Evolutionary conservation across 2,329 filamentous ascomycete genomes (phyloP), one percentile per base, ranked within the genome.

Genomic region (Alternaria hordeiaustralica): DNA sequence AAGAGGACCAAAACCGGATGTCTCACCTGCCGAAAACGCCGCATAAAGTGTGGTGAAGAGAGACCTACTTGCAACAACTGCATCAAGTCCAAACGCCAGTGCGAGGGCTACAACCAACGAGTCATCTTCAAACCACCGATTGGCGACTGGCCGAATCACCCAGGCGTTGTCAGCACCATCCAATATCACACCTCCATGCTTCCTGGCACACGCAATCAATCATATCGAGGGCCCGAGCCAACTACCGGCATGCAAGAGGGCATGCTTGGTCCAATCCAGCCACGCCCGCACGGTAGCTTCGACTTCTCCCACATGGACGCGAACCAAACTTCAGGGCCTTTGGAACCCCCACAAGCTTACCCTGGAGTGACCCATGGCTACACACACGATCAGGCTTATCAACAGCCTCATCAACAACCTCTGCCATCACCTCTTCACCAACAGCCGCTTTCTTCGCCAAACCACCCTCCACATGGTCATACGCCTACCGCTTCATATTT

Each of bases 41-140:
- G 96, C 66, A 98, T 99, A 81, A 99, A 98, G 82, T 99, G 96
- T 80, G 96, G 96, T 66, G 96, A 98, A 79, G 92, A 93, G 73
- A 88, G 91, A 54, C 93, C 93, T 25, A 91, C 87, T 26, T 96
- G 93, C 81, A 89, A 87, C 74, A 96, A 96, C 75, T 96, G 93
- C 81, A 89, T 92, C 82, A 96, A 95, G 76, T 95, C 92, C 18
- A 95, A 94, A 80, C 87, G 93, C 13, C 85, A 89, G 69, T 96
- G 93, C 78, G 92, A 96, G 79, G 93, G 93, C 57, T 96, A 96
- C 78, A 93, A 89, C 70, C 91, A 93, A 78, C 88, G 91, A 50
- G 89, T 96, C 58, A 85, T 93, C 63, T 96, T 95, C 85, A 95
- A 93, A 77, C 87, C 92, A 55, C 90, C 90, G 61, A 87, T 88